These are phyloP conservation scores for Metarhizium guizhouense DNA, from an alignment of 2,329 filamentous ascomycete species.

Conservation along the genomic window DNA sequence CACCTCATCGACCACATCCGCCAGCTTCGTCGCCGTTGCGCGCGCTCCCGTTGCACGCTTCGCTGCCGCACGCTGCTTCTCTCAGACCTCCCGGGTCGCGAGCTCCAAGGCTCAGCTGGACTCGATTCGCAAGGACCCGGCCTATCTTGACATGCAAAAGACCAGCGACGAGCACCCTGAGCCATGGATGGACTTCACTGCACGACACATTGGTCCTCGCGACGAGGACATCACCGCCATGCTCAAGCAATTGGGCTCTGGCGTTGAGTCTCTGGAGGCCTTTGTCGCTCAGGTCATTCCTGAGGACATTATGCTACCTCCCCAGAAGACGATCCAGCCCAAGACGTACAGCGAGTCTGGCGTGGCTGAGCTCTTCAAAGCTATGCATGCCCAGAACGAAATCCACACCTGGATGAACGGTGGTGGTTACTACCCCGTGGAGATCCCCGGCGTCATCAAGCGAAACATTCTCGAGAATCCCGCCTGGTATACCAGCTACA, in stretches of 20 bases:
- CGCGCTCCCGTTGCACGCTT: slow-evolving; percentile 5
- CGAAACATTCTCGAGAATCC: slow-evolving; percentile 88
- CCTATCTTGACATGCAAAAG: slow-evolving; percentile 15
- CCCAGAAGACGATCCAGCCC: slow-evolving; percentile 28
- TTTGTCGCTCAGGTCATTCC: slow-evolving; percentile 83
- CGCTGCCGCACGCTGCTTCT: slow-evolving; percentile 8
- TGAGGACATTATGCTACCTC: slow-evolving; percentile 52
- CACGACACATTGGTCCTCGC: slow-evolving; percentile 81
- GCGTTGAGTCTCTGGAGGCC: slow-evolving; percentile 63
- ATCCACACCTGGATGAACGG: slow-evolving; percentile 65
- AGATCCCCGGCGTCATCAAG: slow-evolving; percentile 82
- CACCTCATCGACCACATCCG: background rate
- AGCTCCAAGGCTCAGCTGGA: slow-evolving; percentile 8
- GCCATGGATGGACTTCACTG: slow-evolving; percentile 46
- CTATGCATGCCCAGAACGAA: slow-evolving; percentile 28
- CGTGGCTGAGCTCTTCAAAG: slow-evolving; percentile 21
- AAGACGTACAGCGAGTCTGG: slow-evolving; percentile 41
- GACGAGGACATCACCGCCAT: slow-evolving; percentile 62
- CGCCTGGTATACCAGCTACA: slow-evolving; percentile 97
- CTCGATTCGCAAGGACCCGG: slow-evolving; percentile 12
- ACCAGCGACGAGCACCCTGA: slow-evolving; percentile 11
- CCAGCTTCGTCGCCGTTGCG: slow-evolving; percentile 2
- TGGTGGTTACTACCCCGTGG: slow-evolving; percentile 79
- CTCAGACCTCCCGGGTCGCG: slow-evolving; percentile 8
- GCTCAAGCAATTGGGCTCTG: slow-evolving; percentile 71